Evolutionary conservation across 306 rosid genomes (phyloP).

Genomic region (Begonia loranthoides): DNA sequence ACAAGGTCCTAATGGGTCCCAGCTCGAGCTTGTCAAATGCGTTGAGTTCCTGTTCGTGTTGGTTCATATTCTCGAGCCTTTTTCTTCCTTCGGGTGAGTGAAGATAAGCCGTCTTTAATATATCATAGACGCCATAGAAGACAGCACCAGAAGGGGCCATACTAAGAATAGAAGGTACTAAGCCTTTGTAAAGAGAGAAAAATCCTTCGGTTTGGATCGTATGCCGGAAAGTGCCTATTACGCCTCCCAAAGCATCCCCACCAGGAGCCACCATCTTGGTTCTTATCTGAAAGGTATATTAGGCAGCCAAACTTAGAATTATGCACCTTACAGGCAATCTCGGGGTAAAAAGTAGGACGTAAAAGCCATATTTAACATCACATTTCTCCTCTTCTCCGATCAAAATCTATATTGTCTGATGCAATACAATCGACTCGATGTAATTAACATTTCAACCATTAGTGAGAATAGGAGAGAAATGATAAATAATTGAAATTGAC

Average conservation of each 20-base stretch:
- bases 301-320: not conserved
- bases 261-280: slow-evolving; percentile 93
- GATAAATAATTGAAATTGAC: not conserved
- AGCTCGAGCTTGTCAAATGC: slow-evolving; percentile 88
- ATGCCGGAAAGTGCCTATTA: slow-evolving; percentile 72
- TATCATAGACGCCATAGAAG: slow-evolving; percentile 87
- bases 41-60: slow-evolving; percentile 52
- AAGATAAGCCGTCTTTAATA: slow-evolving; percentile 66
- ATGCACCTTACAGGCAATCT: too few species aligned
- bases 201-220: slow-evolving; percentile 88
- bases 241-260: slow-evolving; percentile 91
- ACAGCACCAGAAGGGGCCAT: slow-evolving; percentile 99
- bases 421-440: too few species aligned
- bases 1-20: slow-evolving; percentile 73
- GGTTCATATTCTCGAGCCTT: slow-evolving; percentile 54
- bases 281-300: slow-evolving; percentile 50
- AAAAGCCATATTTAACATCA: too few species aligned
- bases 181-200: slow-evolving; percentile 87
- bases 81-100: slow-evolving; percentile 82
- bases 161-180: slow-evolving; percentile 80
- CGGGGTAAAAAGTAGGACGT: too few species aligned
- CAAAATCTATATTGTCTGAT: too few species aligned
- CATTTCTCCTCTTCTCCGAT: too few species aligned
- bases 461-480: too few species aligned
- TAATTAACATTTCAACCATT: too few species aligned